Percentiles rank a stretch among this genome's conserved stretches.
Conservation (phyloP, 1,139 yeast species). For the Nakaseomyces nivariensis region DNA sequence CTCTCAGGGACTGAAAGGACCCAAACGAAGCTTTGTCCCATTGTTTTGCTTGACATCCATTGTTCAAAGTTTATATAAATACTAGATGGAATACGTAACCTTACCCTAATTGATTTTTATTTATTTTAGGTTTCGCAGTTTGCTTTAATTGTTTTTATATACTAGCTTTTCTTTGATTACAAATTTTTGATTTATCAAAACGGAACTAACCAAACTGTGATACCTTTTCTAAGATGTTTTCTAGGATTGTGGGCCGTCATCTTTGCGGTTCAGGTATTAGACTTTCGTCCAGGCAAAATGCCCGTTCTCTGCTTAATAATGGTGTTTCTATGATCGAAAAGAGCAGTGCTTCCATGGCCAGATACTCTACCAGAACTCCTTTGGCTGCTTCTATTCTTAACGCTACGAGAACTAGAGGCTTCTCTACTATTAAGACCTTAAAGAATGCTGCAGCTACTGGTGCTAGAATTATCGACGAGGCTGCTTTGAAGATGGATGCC, state of each 20-base stretch:
- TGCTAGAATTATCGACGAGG: slow-evolving; percentile 1
- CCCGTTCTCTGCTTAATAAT: background rate
- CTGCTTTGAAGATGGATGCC: slow-evolving; percentile 1
- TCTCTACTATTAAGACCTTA: background rate
- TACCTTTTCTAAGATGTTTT: background rate
- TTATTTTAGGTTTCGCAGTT: no score
- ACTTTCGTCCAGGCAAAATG: background rate
- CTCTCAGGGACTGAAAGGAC: no score
- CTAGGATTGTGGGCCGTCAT: background rate
- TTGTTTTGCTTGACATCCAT: background rate
- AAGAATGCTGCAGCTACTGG: slow-evolving; percentile 1
- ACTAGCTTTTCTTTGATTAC: no score
- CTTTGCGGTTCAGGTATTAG: slow-evolving; percentile 1
- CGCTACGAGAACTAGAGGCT: background rate
- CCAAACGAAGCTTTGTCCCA: no score
- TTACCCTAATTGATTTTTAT: background rate
- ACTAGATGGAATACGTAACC: background rate
- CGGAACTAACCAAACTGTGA: no score
- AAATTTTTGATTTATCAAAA: no score
- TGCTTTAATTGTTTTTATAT: no score
- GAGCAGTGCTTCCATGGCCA: background rate
- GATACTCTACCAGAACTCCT: background rate
- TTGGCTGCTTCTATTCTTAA: background rate
- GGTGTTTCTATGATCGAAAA: background rate
- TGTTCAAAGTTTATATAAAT: background rate